Conservation (phyloP, 176 grass and related monocot species). For the Lolium multiflorum region DNA sequence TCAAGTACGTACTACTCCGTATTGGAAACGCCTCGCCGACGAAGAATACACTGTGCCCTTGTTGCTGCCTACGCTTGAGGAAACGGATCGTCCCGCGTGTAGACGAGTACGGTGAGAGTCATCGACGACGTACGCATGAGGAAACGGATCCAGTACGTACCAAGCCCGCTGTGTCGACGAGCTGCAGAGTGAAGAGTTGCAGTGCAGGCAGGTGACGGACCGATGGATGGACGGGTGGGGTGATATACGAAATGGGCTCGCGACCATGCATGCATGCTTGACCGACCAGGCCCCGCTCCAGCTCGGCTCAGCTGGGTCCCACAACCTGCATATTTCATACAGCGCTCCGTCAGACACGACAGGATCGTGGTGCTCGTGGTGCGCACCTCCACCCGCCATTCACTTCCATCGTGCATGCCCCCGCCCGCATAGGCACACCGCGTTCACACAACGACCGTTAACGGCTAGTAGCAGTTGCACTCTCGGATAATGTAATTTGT, state of each 20-base stretch:
- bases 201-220: background rate
- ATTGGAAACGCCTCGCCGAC: background rate
- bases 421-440: too few relatives aligned
- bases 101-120: too few relatives aligned
- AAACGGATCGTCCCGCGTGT: background rate
- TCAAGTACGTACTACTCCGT: background rate
- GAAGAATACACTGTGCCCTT: background rate
- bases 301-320: too few relatives aligned
- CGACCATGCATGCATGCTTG: background rate
- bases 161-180: too few relatives aligned
- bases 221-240: background rate
- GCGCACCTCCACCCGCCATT: constrained; percentile 5
- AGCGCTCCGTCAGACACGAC: background rate
- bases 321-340: too few relatives aligned
- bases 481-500: background rate
- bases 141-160: background rate
- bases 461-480: background rate
- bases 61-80: constrained; percentile 2
- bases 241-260: too few relatives aligned
- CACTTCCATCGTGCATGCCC: background rate
- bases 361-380: background rate
- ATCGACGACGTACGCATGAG: too few relatives aligned
- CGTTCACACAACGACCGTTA: background rate
- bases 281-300: background rate
- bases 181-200: constrained; percentile 4